Evolutionary conservation across 139 green algal species (phyloP).

Genomic region (Penium margaritaceum): DNA sequence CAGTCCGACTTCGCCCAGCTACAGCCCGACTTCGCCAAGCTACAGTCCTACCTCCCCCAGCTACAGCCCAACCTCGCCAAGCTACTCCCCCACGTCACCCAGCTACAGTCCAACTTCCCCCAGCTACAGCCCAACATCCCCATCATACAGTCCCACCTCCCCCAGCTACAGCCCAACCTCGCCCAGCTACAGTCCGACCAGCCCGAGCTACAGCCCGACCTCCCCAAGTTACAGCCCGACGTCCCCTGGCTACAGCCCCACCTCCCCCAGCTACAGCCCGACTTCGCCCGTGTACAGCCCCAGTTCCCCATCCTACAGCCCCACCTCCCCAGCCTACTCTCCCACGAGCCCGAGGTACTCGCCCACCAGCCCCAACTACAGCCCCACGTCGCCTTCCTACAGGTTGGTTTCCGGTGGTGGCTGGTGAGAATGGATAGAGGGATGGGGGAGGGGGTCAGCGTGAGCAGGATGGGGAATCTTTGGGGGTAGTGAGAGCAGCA

Average conservation of each 20-base stretch:
- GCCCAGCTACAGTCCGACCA: conserved; percentile 13
- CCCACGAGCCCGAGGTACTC: conserved; percentile 54
- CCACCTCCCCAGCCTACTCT: conserved; percentile 46
- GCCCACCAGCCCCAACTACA: conserved; percentile 46
- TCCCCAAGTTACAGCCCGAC: conserved; percentile 49
- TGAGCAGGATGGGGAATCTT: too few relatives aligned
- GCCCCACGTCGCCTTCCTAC: conserved; percentile 50
- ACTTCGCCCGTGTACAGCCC: conserved; percentile 40
- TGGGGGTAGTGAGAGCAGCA: too few relatives aligned
- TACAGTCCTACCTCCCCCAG: conserved; percentile 66
- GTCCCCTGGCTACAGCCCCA: conserved; percentile 44
- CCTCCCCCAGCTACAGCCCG: conserved; percentile 52
- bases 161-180: conserved; percentile 51
- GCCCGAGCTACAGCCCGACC: conserved; percentile 49
- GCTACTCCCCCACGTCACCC: conserved; percentile 61
- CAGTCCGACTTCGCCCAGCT: conserved; percentile 56
- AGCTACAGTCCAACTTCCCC: conserved; percentile 60
- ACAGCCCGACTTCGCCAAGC: conserved; percentile 57
- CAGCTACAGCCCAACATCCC: conserved; percentile 44
- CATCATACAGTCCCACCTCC: conserved; percentile 48
- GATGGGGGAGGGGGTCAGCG: too few relatives aligned
- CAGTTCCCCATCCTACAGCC: conserved; percentile 55
- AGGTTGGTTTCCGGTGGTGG: too few relatives aligned
- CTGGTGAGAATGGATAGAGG: too few relatives aligned
- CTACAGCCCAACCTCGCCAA: conserved; percentile 61